phyloP scores from a whole-genome alignment of 495 filamentous ascomycete species.

The Aspergillus ellipticus region DNA sequence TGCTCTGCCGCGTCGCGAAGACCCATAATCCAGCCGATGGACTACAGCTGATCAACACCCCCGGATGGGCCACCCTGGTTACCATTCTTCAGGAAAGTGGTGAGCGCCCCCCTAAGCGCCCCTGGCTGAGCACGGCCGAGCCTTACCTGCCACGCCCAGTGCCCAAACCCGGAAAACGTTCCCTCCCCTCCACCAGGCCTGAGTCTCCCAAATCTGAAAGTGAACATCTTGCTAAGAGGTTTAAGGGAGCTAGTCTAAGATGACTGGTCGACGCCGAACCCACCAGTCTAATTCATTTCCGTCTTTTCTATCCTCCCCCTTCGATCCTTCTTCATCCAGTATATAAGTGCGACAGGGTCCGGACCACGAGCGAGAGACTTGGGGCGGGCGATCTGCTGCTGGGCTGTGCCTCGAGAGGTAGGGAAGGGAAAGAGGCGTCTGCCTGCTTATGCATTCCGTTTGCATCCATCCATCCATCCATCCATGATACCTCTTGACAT shows the following conservation, averaged over 20 bases:
- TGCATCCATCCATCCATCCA: background rate
- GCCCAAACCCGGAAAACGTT: slow-evolving; percentile 29
- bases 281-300: background rate
- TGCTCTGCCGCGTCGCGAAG: slow-evolving; percentile 79
- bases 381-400: too few species aligned
- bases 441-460: background rate
- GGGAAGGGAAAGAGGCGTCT: background rate
- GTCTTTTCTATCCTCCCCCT: background rate
- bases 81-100: slow-evolving; percentile 91
- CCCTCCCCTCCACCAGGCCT: slow-evolving; percentile 30
- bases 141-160: slow-evolving; percentile 29
- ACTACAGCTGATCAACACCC: slow-evolving; percentile 74
- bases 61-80: slow-evolving; percentile 89
- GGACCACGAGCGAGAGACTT: too few species aligned
- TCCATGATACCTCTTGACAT: background rate
- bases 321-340: background rate
- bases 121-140: slow-evolving; percentile 46
- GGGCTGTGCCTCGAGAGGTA: too few species aligned
- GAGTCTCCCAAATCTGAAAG: slow-evolving; percentile 46
- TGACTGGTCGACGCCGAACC: slow-evolving; percentile 26
- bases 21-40: slow-evolving; percentile 72
- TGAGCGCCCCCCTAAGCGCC: slow-evolving; percentile 90
- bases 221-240: slow-evolving; percentile 95
- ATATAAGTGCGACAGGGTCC: background rate
- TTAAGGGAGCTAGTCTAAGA: slow-evolving; percentile 95